Evolutionary conservation across 2,329 filamentous ascomycete species (phyloP).

Genomic region (Lachnellula subtilissima): DNA sequence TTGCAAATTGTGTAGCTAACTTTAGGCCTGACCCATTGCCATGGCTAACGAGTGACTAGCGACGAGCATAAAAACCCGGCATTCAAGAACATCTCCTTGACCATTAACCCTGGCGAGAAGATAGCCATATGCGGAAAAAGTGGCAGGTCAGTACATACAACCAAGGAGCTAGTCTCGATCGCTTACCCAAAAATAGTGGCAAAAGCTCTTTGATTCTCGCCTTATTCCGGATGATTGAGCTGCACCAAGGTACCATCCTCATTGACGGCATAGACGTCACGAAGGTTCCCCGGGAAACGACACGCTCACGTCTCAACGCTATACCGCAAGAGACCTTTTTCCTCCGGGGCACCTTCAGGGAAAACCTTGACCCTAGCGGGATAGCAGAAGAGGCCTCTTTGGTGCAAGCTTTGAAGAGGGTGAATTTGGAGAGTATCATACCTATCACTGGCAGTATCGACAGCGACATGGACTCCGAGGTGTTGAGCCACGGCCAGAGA

Average conservation of each 20-base stretch:
- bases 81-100: constrained; percentile 35
- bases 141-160: constrained; percentile 10
- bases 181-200: constrained; percentile 25
- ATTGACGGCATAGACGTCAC: constrained; percentile 44
- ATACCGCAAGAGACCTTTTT: constrained; percentile 45
- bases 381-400: constrained; percentile 36
- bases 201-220: constrained; percentile 40
- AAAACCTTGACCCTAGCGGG: constrained; percentile 42
- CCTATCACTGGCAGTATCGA: constrained; percentile 12
- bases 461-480: constrained; percentile 44
- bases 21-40: constrained; percentile 1
- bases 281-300: constrained; percentile 35
- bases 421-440: constrained; percentile 27
- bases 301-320: constrained; percentile 37
- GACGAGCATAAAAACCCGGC: background rate
- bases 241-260: constrained; percentile 36
- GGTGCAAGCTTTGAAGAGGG: constrained; percentile 38
- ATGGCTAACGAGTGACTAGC: constrained; percentile 29
- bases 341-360: constrained; percentile 41
- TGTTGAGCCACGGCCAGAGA: constrained; percentile 60
- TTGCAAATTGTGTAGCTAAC: no score
- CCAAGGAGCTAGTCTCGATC: no score
- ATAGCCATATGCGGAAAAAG: constrained; percentile 41
- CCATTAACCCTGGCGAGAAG: constrained; percentile 49
- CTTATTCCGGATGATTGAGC: constrained; percentile 44